These are phyloP conservation scores for Oryza coarctata DNA, from an alignment of 176 grass and related monocot species.

Conservation along the genomic window DNA sequence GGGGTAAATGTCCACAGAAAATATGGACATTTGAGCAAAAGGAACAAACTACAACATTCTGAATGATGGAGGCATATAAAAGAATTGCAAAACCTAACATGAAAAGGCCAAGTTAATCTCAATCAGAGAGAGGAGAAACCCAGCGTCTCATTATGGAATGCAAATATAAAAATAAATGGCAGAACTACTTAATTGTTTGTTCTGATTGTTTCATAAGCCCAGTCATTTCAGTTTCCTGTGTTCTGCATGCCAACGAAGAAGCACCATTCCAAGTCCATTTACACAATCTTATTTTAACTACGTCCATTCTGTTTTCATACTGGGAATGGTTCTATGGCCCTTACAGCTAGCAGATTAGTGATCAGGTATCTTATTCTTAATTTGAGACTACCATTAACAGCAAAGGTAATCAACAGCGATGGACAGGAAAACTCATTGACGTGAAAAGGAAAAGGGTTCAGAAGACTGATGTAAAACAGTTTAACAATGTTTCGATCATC, in stretches of 20 bases:
- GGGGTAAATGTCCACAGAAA: not conserved
- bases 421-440: not conserved
- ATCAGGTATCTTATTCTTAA: not conserved
- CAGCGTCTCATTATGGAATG: not conserved
- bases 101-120: not conserved
- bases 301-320: not conserved
- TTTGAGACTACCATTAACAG: not conserved
- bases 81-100: constrained; percentile 1
- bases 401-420: not conserved
- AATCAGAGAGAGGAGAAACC: not conserved
- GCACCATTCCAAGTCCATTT: not conserved
- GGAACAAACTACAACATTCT: not conserved
- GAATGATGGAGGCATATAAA: not conserved
- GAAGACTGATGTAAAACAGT: not conserved
- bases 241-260: not conserved
- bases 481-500: not conserved
- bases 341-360: not conserved
- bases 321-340: not conserved
- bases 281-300: not conserved
- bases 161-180: not conserved
- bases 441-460: not conserved
- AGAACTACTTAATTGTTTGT: not conserved
- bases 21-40: not conserved
- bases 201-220: not conserved
- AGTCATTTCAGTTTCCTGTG: not conserved